Evolutionary conservation across 139 green algal species (phyloP), one percentile per base, ranked within the genome.

Genomic region (Picochlorum sp.): DNA sequence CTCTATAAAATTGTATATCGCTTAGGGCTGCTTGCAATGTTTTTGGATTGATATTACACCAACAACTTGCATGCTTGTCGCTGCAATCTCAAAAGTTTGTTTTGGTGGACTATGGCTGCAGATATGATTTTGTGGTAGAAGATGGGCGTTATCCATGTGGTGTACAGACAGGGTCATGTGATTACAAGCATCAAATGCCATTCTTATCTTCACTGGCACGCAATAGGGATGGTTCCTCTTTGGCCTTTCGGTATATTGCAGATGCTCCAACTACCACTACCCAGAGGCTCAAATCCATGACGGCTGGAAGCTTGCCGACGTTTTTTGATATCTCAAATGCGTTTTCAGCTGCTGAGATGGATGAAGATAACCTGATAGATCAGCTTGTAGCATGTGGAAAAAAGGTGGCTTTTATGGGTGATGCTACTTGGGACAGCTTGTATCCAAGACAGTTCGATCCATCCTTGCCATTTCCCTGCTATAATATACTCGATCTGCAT

Each of bases 401-500:
- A 51, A 55, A 64, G 1, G 45, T 91, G 68, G 68, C 53, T 12
- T 75, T 94, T 37, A 65, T 91, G 49, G 91, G 91, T 0, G 91
- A 98, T 57, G 84, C 94, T 73, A 97, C 88, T 3, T 98, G 91
- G 91, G 61, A 75, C 56, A 71, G 88, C 59, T 76, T 97, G 35
- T 92, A 86, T 33, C 80, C 81, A 1, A 37, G 30, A 12, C 50
- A 67, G 1, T 89, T 90, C 32, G 5, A 73, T 50, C 40, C 40
- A 30, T 72, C 76, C 2, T 61, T 73, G 30, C 75, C 90, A 22
- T 97, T 81, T 63, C 86, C 90, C 14, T 96, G 89, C 43, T 88
- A 96, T 71, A 85, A 96, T 57, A 84, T 98, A 3, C 68, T 82
- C 14, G 91, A 98, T 76, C 70, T 98, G 44, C 72, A 97, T 74